These are phyloP conservation scores for Limonium bicolor DNA, from an alignment of 148 eudicot genomes.

Conservation along the genomic window DNA sequence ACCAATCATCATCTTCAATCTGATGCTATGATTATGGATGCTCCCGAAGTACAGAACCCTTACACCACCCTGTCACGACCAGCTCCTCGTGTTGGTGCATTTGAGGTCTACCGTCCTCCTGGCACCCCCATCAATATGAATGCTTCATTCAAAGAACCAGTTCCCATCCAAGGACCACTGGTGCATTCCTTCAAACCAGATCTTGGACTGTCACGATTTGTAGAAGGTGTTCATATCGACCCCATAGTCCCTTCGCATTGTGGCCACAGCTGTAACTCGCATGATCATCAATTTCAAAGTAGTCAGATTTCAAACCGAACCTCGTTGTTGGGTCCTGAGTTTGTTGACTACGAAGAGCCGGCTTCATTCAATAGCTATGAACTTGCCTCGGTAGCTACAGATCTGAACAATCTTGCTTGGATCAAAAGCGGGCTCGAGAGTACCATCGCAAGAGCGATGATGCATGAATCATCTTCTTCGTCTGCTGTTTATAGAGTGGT, in stretches of 20 bases:
- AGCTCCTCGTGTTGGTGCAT: constrained; percentile 53
- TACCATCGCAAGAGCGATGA: constrained; percentile 12
- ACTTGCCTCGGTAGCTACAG: constrained; percentile 47
- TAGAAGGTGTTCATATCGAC: constrained; percentile 32
- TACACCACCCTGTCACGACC: no score
- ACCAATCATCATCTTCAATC: no score
- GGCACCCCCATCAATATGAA: constrained; percentile 8
- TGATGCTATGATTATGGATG: no score
- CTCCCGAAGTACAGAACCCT: no score
- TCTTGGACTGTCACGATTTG: constrained; percentile 23
- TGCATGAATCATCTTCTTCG: no score
- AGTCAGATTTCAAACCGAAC: constrained; percentile 9
- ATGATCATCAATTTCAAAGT: no score
- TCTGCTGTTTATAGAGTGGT: constrained; percentile 5
- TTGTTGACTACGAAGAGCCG: constrained; percentile 61
- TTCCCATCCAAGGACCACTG: constrained; percentile 32
- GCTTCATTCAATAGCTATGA: constrained; percentile 38
- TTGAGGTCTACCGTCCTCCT: constrained; percentile 29
- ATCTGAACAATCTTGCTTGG: constrained; percentile 70
- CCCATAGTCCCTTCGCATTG: constrained; percentile 43
- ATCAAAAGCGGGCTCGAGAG: constrained; percentile 62
- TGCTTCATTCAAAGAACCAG: constrained; percentile 9
- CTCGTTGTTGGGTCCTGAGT: constrained; percentile 67
- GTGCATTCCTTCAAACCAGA: constrained; percentile 39
- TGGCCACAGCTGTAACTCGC: constrained; percentile 61